Evolutionary conservation across 139 green algal genomes (phyloP).

Genomic region (Chlorella sp.): DNA sequence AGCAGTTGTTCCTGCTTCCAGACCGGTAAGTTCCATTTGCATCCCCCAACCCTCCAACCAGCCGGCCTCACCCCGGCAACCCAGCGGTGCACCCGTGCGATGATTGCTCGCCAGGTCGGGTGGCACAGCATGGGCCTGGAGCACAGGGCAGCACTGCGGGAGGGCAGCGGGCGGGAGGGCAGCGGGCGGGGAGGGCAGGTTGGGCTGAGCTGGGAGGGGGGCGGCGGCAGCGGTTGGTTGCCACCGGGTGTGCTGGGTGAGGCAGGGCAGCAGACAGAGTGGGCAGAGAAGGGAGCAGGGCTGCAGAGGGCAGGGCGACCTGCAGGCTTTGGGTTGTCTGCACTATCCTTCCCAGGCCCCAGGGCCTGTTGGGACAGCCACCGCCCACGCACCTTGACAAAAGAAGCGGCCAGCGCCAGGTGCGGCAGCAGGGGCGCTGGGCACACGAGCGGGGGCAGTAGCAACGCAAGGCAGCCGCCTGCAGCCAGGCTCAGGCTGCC

Average conservation of each 20-base stretch:
- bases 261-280: background rate
- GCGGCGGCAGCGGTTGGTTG: background rate
- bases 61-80: background rate
- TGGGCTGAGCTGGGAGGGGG: background rate
- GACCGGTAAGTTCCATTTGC: background rate
- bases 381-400: background rate
- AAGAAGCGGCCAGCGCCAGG: background rate
- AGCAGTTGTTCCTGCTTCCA: background rate
- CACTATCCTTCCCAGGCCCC: background rate
- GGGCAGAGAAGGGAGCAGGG: background rate
- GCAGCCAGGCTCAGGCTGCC: too few species aligned
- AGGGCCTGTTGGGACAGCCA: background rate
- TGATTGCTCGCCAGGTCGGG: background rate
- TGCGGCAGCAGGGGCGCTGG: slow-evolving; percentile 11
- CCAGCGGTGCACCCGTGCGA: background rate
- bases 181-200: background rate
- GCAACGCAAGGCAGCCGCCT: background rate
- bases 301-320: too few species aligned
- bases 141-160: background rate
- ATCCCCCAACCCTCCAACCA: background rate
- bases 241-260: too few species aligned
- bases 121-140: background rate
- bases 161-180: background rate
- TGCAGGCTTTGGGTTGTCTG: too few species aligned
- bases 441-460: slow-evolving; percentile 2